phyloP scores from a whole-genome alignment of 2,329 filamentous ascomycete species.

The Colletotrichum sp. region DNA sequence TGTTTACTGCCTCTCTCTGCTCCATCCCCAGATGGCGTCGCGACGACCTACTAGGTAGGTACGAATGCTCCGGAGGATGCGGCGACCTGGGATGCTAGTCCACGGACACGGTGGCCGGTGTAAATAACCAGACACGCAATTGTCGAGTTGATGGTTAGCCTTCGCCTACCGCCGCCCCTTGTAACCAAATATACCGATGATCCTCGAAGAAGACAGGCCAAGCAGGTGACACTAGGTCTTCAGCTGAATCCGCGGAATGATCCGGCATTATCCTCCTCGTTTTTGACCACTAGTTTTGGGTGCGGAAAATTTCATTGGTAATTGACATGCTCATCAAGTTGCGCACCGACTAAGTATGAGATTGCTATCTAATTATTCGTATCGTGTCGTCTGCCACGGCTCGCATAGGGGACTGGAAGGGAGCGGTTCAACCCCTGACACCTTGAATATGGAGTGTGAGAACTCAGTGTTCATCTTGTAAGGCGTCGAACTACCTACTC shows the following conservation, averaged over 20 bases:
- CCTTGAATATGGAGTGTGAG: background rate
- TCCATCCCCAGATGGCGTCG: background rate
- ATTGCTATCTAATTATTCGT: slow-evolving; percentile 16
- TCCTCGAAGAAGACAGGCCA: background rate
- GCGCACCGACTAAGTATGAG: background rate
- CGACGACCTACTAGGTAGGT: background rate
- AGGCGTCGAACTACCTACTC: slow-evolving; percentile 19
- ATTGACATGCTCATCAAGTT: background rate
- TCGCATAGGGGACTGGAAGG: background rate
- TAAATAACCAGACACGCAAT: background rate
- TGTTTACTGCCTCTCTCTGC: background rate
- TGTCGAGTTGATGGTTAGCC: background rate
- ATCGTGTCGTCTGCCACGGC: background rate
- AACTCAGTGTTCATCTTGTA: slow-evolving; percentile 21
- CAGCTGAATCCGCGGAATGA: background rate
- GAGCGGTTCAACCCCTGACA: background rate
- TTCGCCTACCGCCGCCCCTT: background rate
- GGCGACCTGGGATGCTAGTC: background rate
- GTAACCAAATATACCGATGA: background rate
- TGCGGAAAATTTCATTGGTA: background rate
- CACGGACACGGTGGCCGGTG: background rate
- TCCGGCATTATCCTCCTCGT: background rate
- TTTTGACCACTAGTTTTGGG: too few relatives aligned
- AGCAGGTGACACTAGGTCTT: background rate
- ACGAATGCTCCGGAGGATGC: background rate